A percentile compares a stretch with the other conserved stretches of the same genome.
phyloP scores from a whole-genome alignment of 2,329 filamentous ascomycete species.

The Oidium heveae region DNA sequence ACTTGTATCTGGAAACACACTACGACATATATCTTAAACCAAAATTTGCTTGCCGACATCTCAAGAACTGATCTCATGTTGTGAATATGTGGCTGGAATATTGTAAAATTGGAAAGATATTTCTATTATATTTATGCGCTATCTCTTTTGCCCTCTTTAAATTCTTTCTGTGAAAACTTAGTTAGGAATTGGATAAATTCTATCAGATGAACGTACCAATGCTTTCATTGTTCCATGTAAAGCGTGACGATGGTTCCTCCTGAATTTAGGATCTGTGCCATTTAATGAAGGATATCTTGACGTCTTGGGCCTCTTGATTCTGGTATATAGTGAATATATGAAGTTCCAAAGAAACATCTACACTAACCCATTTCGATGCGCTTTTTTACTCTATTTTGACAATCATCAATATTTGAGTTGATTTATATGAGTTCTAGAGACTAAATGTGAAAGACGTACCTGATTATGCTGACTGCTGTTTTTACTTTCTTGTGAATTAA shows the following conservation, averaged over 20 bases:
- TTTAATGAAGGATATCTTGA: conserved; percentile 96
- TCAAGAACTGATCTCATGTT: conserved; percentile 15
- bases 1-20: too few relatives aligned
- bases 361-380: conserved; percentile 86
- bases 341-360: background rate
- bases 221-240: conserved; percentile 97
- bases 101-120: too few relatives aligned
- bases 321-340: conserved; percentile 17
- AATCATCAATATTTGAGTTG: background rate
- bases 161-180: conserved; percentile 52
- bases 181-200: conserved; percentile 1
- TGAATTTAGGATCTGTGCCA: conserved; percentile 98
- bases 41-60: too few relatives aligned
- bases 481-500: conserved; percentile 1
- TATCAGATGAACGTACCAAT: conserved; percentile 39
- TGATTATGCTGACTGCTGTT: conserved; percentile 8
- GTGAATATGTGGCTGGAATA: too few relatives aligned
- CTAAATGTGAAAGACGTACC: background rate
- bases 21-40: too few relatives aligned
- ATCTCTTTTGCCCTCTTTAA: conserved; percentile 87
- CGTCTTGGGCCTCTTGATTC: conserved; percentile 99
- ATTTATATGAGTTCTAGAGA: background rate
- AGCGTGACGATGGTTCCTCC: conserved; percentile 98
- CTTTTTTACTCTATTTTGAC: conserved; percentile 58
- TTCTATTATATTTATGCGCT: conserved; percentile 32